Percentiles rank a stretch among this genome's conserved stretches.
phyloP scores from a whole-genome alignment of 139 green algal species.

The Tetraselmis striata region DNA sequence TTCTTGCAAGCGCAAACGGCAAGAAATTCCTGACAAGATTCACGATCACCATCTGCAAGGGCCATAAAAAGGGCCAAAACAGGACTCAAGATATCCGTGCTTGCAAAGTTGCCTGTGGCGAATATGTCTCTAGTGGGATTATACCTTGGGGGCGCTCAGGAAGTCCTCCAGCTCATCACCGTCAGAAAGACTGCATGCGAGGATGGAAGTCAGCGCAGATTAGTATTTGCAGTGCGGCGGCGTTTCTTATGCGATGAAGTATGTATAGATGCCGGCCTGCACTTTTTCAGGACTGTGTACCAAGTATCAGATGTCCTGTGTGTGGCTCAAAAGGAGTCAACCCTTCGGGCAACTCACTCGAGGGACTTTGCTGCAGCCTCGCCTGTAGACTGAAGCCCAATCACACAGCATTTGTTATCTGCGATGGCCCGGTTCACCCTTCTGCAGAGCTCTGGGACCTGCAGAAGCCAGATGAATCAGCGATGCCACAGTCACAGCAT shows the following conservation, averaged over 20 bases:
- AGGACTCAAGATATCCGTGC: too few species aligned
- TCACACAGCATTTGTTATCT: conserved; percentile 62
- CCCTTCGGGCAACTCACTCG: background rate
- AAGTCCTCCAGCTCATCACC: conserved; percentile 66
- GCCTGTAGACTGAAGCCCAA: conserved; percentile 79
- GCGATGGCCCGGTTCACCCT: conserved; percentile 52
- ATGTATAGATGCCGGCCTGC: too few species aligned
- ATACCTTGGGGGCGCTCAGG: conserved; percentile 59
- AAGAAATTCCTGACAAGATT: conserved; percentile 38
- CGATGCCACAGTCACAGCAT: too few species aligned
- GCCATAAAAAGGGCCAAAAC: too few species aligned
- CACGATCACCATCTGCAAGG: conserved; percentile 20
- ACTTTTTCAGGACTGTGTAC: too few species aligned
- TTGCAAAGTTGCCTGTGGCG: too few species aligned
- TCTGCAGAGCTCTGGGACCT: conserved; percentile 52
- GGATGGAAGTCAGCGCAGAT: background rate
- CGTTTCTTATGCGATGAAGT: too few species aligned
- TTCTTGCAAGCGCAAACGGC: conserved; percentile 7
- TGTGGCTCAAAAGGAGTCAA: background rate
- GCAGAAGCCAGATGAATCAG: conserved; percentile 7
- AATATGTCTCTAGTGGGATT: too few species aligned
- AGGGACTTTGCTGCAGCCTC: conserved; percentile 57
- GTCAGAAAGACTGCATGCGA: background rate
- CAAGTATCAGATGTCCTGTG: background rate
- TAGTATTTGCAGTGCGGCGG: background rate